Evolutionary conservation across 2,329 filamentous ascomycete species (phyloP).

Genomic region (Colletotrichum lupini): DNA sequence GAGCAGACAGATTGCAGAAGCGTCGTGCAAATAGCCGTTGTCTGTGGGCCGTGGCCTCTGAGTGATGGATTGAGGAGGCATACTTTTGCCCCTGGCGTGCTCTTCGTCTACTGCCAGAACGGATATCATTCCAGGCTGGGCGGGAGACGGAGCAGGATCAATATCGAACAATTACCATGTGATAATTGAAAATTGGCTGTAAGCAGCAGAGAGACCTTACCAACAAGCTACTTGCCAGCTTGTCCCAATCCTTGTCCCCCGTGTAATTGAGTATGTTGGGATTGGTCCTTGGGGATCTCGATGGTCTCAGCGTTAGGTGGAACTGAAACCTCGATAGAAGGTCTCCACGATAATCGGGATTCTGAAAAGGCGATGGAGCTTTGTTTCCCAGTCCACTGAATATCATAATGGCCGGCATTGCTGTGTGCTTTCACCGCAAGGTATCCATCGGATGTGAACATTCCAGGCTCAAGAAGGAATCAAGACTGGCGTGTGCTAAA

Average conservation of each 20-base stretch:
- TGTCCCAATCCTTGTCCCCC: background rate
- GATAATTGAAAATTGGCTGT: conserved; percentile 3
- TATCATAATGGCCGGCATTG: background rate
- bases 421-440: background rate
- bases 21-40: background rate
- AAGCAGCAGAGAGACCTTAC: background rate
- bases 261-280: conserved; percentile 9
- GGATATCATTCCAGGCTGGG: conserved; percentile 4
- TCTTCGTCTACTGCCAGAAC: background rate
- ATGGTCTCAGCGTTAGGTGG: conserved; percentile 8
- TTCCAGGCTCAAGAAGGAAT: background rate
- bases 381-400: background rate
- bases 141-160: background rate
- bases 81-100: background rate
- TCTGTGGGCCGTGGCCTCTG: conserved; percentile 11
- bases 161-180: conserved; percentile 22
- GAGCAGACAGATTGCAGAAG: background rate
- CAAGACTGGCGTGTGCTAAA: background rate
- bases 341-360: background rate
- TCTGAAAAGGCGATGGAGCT: background rate
- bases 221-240: background rate
- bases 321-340: background rate
- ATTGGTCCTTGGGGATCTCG: conserved; percentile 6
- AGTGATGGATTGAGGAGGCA: background rate
- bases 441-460: background rate